phyloP scores from a whole-genome alignment of 2,329 filamentous ascomycete species.

The Phialophora verrucosa region DNA sequence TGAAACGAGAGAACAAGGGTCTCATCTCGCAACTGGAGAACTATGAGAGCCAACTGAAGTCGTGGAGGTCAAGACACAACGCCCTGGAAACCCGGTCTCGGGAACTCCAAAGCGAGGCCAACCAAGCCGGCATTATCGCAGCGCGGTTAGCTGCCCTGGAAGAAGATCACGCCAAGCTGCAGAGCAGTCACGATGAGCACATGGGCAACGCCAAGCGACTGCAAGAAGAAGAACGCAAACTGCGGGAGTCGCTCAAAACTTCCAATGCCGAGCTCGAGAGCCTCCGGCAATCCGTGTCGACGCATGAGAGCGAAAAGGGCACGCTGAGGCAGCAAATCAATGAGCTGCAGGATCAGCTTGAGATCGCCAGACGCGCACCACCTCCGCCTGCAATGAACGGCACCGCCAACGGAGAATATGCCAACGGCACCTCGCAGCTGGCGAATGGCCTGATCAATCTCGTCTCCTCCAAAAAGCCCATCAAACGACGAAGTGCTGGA shows the following conservation, averaged over 20 bases:
- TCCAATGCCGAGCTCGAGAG: constrained; percentile 82
- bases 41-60: constrained; percentile 94
- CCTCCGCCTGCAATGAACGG: constrained; percentile 64
- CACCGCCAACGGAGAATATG: constrained; percentile 60
- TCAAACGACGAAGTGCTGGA: constrained; percentile 82
- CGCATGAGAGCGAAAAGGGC: constrained; percentile 83
- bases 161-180: constrained; percentile 91
- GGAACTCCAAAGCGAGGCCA: constrained; percentile 94
- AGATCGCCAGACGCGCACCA: constrained; percentile 77
- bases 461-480: constrained; percentile 95
- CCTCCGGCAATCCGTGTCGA: constrained; percentile 73
- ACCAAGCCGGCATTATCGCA: constrained; percentile 94
- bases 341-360: constrained; percentile 90
- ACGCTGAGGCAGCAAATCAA: constrained; percentile 84
- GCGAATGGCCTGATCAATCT: constrained; percentile 89
- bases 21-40: constrained; percentile 88
- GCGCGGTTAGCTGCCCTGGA: constrained; percentile 91
- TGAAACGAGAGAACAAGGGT: constrained; percentile 93
- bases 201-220: constrained; percentile 88
- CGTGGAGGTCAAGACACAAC: constrained; percentile 91
- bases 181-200: constrained; percentile 87
- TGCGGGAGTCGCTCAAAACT: constrained; percentile 79
- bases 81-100: constrained; percentile 87
- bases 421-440: constrained; percentile 65
- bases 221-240: constrained; percentile 88